Evolutionary conservation across 768 basidiomycete genomes (phyloP).

Genomic region (Royoungia palumana): DNA sequence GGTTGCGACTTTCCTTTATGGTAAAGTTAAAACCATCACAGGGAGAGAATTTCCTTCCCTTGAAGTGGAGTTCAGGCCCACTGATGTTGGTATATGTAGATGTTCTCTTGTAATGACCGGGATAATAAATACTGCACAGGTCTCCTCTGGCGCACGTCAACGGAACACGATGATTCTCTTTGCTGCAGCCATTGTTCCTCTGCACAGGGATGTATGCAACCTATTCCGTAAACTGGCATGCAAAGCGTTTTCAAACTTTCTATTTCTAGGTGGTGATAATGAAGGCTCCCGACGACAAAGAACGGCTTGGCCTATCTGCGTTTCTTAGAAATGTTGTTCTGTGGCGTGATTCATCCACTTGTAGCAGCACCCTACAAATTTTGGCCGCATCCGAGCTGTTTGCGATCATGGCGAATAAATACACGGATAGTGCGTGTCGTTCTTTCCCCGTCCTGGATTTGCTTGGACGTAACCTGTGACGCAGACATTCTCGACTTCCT

Average conservation of each 20-base stretch:
- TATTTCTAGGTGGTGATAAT: slow-evolving; percentile 39
- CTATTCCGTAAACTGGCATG: background rate
- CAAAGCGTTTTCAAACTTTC: background rate
- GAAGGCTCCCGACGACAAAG: slow-evolving; percentile 29
- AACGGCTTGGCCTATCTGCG: slow-evolving; percentile 43
- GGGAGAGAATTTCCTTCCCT: slow-evolving; percentile 48
- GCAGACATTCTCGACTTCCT: slow-evolving; percentile 49
- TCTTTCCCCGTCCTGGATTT: background rate
- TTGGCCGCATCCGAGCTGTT: slow-evolving; percentile 56
- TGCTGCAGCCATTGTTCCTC: slow-evolving; percentile 58
- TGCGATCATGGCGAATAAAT: slow-evolving; percentile 76
- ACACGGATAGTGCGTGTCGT: slow-evolving; percentile 52
- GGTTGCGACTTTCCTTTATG: slow-evolving; percentile 38
- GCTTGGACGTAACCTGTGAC: background rate
- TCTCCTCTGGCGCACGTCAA: slow-evolving; percentile 34
- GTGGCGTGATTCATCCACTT: slow-evolving; percentile 55
- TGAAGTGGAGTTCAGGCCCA: slow-evolving; percentile 42
- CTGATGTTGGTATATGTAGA: slow-evolving; percentile 44
- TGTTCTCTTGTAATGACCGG: background rate
- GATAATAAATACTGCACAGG: slow-evolving; percentile 11
- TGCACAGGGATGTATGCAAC: slow-evolving; percentile 59
- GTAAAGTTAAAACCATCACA: slow-evolving; percentile 47
- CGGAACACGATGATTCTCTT: slow-evolving; percentile 67
- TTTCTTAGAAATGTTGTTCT: slow-evolving; percentile 54
- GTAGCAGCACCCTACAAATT: slow-evolving; percentile 50